Evolutionary conservation across 345 rosid species (phyloP).

Genomic region (Hypericum perforatum): DNA sequence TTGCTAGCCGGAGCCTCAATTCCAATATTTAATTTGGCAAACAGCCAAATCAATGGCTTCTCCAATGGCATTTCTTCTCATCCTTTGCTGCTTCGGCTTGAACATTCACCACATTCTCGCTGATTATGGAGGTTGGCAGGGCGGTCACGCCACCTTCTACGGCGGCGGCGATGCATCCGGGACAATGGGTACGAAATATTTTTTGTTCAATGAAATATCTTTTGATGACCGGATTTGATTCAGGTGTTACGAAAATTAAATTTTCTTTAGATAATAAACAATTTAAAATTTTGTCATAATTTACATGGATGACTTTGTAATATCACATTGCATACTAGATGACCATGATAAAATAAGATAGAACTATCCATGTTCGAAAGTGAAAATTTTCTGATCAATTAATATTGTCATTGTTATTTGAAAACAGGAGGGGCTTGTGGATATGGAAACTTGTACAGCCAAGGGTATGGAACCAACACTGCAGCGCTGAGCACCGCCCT

Average conservation of each 20-base stretch:
- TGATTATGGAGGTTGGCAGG: slow-evolving; percentile 31
- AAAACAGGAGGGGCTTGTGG: slow-evolving; percentile 19
- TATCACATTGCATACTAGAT: no score
- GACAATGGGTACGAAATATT: slow-evolving; percentile 28
- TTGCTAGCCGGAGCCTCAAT: background rate
- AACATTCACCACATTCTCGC: slow-evolving; percentile 12
- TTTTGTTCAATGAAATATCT: no score
- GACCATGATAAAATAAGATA: no score
- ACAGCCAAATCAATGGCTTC: no score
- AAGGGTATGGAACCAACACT: slow-evolving; percentile 20
- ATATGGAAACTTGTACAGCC: slow-evolving; percentile 20
- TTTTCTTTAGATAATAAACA: no score
- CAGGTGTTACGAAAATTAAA: no score
- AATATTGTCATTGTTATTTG: background rate
- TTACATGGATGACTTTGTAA: no score
- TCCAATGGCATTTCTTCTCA: slow-evolving; percentile 6
- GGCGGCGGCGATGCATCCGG: slow-evolving; percentile 42
- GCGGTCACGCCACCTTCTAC: slow-evolving; percentile 39
- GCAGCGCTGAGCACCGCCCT: slow-evolving; percentile 22
- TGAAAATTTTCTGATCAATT: no score
- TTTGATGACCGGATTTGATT: no score
- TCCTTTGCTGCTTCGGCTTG: slow-evolving; percentile 3
- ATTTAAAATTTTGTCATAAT: no score
- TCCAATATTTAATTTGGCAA: no score
- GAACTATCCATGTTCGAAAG: no score